Evolutionary conservation across 1,284 basidiomycete species (phyloP), one percentile per base, ranked within the genome.

Genomic region (Leccinum angustisporum): DNA sequence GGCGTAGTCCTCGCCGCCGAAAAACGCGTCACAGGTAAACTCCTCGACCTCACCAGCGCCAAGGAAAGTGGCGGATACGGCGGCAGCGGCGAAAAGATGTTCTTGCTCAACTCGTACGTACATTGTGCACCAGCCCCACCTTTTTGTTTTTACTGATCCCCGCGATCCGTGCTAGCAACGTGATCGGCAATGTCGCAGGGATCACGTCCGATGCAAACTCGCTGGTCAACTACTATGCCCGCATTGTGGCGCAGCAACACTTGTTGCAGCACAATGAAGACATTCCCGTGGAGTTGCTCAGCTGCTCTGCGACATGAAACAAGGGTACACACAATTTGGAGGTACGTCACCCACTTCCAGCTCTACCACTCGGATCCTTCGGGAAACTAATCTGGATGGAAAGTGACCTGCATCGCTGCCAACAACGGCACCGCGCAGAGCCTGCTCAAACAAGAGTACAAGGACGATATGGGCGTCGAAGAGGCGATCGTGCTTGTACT

Each of bases 311-410:
- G 94, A 99, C 78, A 87, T 98, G 82, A 99, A 99, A 81, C 97
- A 99, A 76, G 95, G 96, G 9, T 99, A 98, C 76, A 99, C 97
- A 52, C 97, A 99, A 74, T 97, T 88, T 66, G 97, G 97, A 80
- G 96, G 95, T 91, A 69, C 65, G 84, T 75, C 34, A 56, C 78
- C 36, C 93, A 98, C 73, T 95, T 99, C 86, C 97, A 99, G 77
- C 86, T 99, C 31, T 99, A 99, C 82, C 95, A 98, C 76, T 97
- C 95, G 14, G 97, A 99, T 76, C 97, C 97, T 2, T 97, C 95
- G 54, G 97, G 97, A 13, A 99, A 99, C 80, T 99, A 98, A 78
- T 94, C 92, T 0, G 97, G 97, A 13, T 99, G 97, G 97, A 98
- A 98, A 78, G 97, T 96, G 54, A 98, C 96, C 6, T 98, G 95